Conservation (phyloP, 176 grass and related monocot genomes). For the Melocanna baccifera region DNA sequence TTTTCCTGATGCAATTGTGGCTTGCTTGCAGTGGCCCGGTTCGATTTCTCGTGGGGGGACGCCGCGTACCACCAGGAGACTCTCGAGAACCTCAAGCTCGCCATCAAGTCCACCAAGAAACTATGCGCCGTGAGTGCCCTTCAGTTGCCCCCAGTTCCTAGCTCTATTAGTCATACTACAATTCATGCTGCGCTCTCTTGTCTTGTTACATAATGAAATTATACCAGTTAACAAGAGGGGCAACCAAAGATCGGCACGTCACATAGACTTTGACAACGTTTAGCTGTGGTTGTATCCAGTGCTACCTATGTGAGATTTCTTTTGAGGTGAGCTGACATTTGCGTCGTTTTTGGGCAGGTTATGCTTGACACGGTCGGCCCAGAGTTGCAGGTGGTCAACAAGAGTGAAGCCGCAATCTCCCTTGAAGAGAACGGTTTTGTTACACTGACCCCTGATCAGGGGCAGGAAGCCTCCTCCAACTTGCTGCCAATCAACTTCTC, state of each 20-base stretch:
- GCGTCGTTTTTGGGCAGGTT: conserved; percentile 37
- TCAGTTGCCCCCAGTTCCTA: background rate
- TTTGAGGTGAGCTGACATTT: background rate
- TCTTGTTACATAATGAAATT: background rate
- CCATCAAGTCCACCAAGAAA: conserved; percentile 91
- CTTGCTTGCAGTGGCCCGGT: conserved; percentile 62
- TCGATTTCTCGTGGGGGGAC: conserved; percentile 96
- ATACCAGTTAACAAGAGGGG: background rate
- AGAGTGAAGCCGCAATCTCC: conserved; percentile 67
- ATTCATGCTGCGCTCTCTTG: background rate
- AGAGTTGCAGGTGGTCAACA: conserved; percentile 92
- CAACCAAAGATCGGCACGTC: background rate
- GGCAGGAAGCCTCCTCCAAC: conserved; percentile 56
- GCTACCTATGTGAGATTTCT: background rate
- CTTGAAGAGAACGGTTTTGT: conserved; percentile 80
- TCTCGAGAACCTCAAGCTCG: conserved; percentile 87
- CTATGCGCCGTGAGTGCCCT: conserved; percentile 63
- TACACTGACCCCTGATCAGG: conserved; percentile 73
- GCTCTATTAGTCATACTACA: background rate
- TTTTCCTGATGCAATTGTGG: background rate
- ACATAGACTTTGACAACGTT: background rate
- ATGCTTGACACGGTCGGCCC: conserved; percentile 97
- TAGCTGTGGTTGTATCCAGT: background rate
- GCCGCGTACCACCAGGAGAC: conserved; percentile 95
- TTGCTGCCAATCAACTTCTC: conserved; percentile 93